Evolutionary conservation across 495 filamentous ascomycete species (phyloP).

Genomic region (Podospora bellae-mahoneyi): DNA sequence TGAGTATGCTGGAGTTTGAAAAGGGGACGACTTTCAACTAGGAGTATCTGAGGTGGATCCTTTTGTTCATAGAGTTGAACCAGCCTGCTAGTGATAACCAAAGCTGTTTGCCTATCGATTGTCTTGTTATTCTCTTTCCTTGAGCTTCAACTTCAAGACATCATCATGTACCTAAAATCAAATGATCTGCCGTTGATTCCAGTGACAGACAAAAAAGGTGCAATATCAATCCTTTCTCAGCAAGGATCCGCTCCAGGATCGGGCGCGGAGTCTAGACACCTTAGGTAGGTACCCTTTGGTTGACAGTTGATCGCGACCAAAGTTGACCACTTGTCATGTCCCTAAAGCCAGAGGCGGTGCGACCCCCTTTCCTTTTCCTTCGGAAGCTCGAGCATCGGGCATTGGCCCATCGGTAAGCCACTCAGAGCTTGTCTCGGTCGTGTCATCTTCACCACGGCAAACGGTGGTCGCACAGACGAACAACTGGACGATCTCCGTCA

Average conservation of each 20-base stretch:
- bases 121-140: no score
- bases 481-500: not conserved
- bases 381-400: not conserved
- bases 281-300: not conserved
- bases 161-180: no score
- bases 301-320: not conserved
- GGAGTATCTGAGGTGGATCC: no score
- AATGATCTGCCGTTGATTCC: no score
- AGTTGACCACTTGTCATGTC: not conserved
- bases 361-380: not conserved
- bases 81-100: no score
- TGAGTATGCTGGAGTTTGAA: slow-evolving; percentile 26
- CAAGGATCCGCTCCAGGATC: not conserved
- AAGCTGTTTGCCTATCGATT: no score
- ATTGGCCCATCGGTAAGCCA: not conserved
- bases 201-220: not conserved
- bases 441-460: not conserved
- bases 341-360: not conserved
- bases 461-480: not conserved
- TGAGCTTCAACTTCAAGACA: no score
- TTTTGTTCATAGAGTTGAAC: no score
- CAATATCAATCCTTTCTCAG: not conserved
- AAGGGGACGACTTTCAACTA: slow-evolving; percentile 2
- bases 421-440: not conserved
- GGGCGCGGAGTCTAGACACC: not conserved